These are phyloP conservation scores for Tolypocladium tundrense DNA, from an alignment of 2,329 filamentous ascomycete species.

Conservation along the genomic window DNA sequence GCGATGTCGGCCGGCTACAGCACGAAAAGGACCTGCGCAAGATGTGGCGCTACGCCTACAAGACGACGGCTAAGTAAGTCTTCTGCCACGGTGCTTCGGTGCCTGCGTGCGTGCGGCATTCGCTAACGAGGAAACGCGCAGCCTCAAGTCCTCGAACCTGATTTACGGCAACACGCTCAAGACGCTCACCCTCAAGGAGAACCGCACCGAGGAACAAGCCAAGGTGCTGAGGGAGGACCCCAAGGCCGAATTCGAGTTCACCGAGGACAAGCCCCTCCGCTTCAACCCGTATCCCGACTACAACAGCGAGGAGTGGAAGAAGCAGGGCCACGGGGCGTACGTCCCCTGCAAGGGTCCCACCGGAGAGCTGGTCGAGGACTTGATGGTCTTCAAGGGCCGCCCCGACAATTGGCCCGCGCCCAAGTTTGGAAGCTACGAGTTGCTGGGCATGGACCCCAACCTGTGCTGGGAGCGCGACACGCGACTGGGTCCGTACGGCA, in stretches of 20 bases:
- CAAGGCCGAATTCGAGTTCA: conserved; percentile 28
- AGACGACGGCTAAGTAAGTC: conserved; percentile 29
- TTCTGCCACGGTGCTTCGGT: neutral
- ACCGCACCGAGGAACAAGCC: conserved; percentile 20
- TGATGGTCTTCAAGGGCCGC: conserved; percentile 52
- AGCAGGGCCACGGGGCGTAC: conserved; percentile 44
- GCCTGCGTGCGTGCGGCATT: neutral
- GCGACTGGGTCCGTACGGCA: conserved; percentile 57
- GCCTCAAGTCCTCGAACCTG: conserved; percentile 34
- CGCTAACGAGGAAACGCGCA: conserved; percentile 12
- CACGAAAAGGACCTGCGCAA: conserved; percentile 33
- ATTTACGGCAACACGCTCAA: conserved; percentile 49
- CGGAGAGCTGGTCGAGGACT: conserved; percentile 49
- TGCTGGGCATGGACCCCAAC: conserved; percentile 50
- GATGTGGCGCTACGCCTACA: conserved; percentile 29
- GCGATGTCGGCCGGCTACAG: conserved; percentile 21
- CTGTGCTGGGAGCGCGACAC: conserved; percentile 60
- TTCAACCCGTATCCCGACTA: conserved; percentile 67
- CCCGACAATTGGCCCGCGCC: conserved; percentile 49
- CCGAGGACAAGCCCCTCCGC: conserved; percentile 36
- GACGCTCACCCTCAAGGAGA: conserved; percentile 30
- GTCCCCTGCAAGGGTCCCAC: conserved; percentile 55
- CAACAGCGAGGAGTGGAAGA: conserved; percentile 51
- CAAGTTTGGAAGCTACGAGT: conserved; percentile 51
- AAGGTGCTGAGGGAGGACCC: conserved; percentile 21